Evolutionary conservation across 208 protist genomes (phyloP), one percentile per base, ranked within the genome.

Genomic region (Crithidia expoeki): DNA sequence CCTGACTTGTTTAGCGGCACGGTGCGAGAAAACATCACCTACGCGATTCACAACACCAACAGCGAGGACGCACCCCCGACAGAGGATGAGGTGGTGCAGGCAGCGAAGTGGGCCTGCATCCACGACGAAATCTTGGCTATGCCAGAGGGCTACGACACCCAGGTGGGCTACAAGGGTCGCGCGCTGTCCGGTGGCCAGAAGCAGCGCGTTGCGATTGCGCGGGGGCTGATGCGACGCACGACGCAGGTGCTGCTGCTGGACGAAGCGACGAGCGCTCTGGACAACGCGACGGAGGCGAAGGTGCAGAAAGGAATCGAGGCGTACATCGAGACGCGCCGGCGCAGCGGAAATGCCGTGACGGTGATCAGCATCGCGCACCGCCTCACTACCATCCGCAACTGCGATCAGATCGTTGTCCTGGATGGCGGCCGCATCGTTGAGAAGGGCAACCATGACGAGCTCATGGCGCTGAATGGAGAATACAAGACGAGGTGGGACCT

Each of bases 21-120:
- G 21, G 84, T 99, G 34, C 76, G 80, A 12, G 84, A 98, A 19
- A 98, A 98, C 81, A 98, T 98, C 59, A 60, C 63, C 23, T 97
- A 98, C 80, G 52, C 83, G 2, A 49, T 51, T 28, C 56, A 52
- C 47, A 30, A 46, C 12, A 17, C 12, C 42, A 80, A 64, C 38
- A 32, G 21, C n/a, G 60, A 19, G 2, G 60, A 27, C 4, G 60
- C 27, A 0, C 10, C 42, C 9, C 6, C 86, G n/a, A 89, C 74
- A 2, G 88, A 91, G 51, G 82, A 85, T 49, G 80, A 96, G 60
- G 68, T 94, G 40, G 74, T 86, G 49, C 68, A 81, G 70, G 84
- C 80, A 2, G 81, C 81, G 19, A 65, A 65, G 38, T 59, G 85
- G 23, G 81, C 85, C 10, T 57, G 58, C 72, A 89, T 90, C 27